Evolutionary conservation across 176 grass and related monocot species (phyloP), one percentile per base, ranked within the genome.

Genomic region (Hyparrhenia diplandra): DNA sequence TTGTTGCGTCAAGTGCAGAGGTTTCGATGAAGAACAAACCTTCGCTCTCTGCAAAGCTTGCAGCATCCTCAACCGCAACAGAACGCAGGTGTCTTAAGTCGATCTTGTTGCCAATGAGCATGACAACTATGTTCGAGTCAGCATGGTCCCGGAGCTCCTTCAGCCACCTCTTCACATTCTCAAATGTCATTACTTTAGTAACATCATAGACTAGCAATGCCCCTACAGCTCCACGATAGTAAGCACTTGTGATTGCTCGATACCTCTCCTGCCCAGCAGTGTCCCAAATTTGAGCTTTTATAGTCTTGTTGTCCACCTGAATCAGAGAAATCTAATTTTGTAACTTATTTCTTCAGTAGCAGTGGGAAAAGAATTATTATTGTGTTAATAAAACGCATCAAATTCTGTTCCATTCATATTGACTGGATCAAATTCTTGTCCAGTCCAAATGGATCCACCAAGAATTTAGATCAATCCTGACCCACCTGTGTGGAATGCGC

Each of bases 101-200:
- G 0, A 77, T 83, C 87, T 88, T 88, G 68, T 88, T 88, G 28
- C 87, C 87, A 47, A 88, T 73, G 51, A 88, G 87, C 87, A 88
- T 88, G n/a, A 88, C 73, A 23, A 71, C 40, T 0, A 88, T 88
- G 76, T 88, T 83, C 2, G 87, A 65, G 37, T 84, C 81, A 5
- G 75, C 76, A 69, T 88, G 87, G 46, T 88, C 87, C 4, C 76
- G 61, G 17, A 88, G 87, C 60, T 88, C 87, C 76, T 84, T 88
- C 17, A 84, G 69, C 87, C 81, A 88, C 60, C 87, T 63, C 32
- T 83, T 83, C 18, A 84, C 63, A 37, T 88, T 88, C 76, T 84
- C 87, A 60, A 88, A 88, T 20, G 87, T 80, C 52, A 78, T 64
- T 32, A 14, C 40, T 59, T 27, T 83, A 54, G 75, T 84, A 2